Percentiles rank a stretch among this genome's conserved stretches.
phyloP scores from a whole-genome alignment of 2,329 filamentous ascomycete species.

The Sporothrix humicola region DNA sequence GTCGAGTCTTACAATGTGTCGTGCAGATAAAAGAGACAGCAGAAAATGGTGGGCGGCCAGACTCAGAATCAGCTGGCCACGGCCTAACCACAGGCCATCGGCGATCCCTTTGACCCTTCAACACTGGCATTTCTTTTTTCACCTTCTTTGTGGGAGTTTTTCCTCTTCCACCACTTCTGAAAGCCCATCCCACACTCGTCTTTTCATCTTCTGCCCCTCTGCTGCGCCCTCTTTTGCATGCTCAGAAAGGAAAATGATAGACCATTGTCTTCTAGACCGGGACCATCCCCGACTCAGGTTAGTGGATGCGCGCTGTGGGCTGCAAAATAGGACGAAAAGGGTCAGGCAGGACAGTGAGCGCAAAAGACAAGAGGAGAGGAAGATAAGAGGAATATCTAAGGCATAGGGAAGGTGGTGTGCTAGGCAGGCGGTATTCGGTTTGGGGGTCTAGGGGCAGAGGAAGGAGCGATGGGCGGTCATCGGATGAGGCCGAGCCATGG shows the following conservation, averaged over 20 bases:
- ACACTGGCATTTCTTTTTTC: background rate
- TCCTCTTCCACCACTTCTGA: background rate
- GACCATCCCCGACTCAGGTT: conserved; percentile 17
- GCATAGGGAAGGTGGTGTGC: background rate
- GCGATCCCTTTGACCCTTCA: background rate
- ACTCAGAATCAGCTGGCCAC: background rate
- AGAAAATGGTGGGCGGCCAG: no score
- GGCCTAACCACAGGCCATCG: background rate
- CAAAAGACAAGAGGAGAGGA: background rate
- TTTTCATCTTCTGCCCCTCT: background rate
- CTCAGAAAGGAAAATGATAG: background rate
- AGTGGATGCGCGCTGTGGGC: conserved; percentile 8
- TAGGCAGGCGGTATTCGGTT: background rate
- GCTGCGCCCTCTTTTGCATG: conserved; percentile 8
- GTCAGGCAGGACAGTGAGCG: background rate
- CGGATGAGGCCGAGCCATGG: background rate
- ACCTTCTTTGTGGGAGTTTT: background rate
- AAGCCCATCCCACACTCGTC: background rate
- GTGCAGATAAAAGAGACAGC: background rate
- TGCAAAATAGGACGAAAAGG: background rate
- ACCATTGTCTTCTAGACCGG: conserved; percentile 12
- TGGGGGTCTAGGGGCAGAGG: no score
- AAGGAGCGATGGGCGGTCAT: background rate
- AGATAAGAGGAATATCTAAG: background rate
- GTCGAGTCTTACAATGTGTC: background rate